These are phyloP conservation scores for Ophiocordyceps camponoti-leonardi DNA, from an alignment of 2,329 filamentous ascomycete genomes.

Conservation along the genomic window DNA sequence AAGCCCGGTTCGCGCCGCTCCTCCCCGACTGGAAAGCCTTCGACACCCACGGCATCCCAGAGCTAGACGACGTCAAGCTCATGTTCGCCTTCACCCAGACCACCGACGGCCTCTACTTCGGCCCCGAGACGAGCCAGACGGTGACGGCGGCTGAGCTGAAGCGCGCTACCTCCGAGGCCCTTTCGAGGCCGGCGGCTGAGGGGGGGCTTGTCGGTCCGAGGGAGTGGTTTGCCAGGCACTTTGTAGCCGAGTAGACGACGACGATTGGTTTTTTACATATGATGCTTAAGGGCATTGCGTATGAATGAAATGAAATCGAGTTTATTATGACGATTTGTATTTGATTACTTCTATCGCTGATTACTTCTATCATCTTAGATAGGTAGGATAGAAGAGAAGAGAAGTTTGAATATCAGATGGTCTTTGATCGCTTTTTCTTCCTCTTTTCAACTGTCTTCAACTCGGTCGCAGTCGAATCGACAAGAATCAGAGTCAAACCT, in stretches of 20 bases:
- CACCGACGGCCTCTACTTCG: not conserved
- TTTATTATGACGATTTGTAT: no score
- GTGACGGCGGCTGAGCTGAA: not conserved
- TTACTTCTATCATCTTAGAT: no score
- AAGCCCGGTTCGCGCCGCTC: not conserved
- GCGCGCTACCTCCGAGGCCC: not conserved
- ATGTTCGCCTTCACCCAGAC: not conserved
- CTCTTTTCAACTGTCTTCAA: no score
- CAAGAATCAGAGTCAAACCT: no score
- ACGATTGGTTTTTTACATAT: no score
- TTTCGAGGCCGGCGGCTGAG: not conserved
- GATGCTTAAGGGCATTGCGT: no score
- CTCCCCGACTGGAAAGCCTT: not conserved
- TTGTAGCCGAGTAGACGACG: not conserved
- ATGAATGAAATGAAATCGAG: no score
- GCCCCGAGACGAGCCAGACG: not conserved
- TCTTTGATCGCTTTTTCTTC: no score
- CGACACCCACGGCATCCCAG: not conserved
- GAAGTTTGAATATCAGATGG: no score
- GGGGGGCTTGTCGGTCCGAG: not conserved
- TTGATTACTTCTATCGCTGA: no score
- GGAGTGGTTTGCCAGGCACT: not conserved
- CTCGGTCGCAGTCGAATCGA: no score
- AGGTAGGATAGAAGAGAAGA: no score
- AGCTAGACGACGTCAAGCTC: slow-evolving; percentile 1